phyloP scores from a whole-genome alignment of 1,139 yeast species.

The Kodamaea alishanica region DNA sequence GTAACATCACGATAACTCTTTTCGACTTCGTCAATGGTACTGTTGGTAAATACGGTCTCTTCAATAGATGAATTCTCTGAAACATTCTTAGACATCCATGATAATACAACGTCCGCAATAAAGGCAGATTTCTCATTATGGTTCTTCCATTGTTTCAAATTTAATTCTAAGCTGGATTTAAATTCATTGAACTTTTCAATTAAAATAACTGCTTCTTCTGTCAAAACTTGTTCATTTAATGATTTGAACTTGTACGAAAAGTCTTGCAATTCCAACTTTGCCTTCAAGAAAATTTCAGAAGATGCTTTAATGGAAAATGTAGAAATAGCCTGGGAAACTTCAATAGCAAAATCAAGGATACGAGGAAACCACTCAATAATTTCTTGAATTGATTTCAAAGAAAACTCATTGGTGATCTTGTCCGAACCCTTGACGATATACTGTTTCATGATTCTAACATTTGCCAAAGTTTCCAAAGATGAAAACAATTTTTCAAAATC shows the following conservation, averaged over 20 bases:
- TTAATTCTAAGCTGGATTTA: conserved; percentile 16
- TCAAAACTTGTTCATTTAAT: conserved; percentile 12
- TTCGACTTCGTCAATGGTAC: conserved; percentile 39
- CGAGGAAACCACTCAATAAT: conserved; percentile 44
- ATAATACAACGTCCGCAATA: conserved; percentile 42
- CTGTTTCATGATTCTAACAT: conserved; percentile 12
- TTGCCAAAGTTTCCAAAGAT: conserved; percentile 18
- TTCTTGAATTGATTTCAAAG: conserved; percentile 15
- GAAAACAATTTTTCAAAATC: conserved; percentile 11
- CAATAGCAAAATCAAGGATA: conserved; percentile 46
- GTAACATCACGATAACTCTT: conserved; percentile 47
- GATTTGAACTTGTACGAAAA: conserved; percentile 11
- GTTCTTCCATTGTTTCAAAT: conserved; percentile 28
- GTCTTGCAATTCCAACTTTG: conserved; percentile 18
- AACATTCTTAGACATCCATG: conserved; percentile 27
- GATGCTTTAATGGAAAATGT: conserved; percentile 13
- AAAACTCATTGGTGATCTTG: conserved; percentile 10
- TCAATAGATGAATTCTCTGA: conserved; percentile 11
- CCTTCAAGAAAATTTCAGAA: conserved; percentile 18
- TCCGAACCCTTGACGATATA: conserved; percentile 18
- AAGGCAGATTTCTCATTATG: conserved; percentile 32
- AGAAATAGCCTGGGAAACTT: conserved; percentile 22
- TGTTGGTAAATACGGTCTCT: conserved; percentile 23
- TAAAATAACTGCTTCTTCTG: conserved; percentile 14
- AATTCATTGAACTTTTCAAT: conserved; percentile 21